Percentiles rank a stretch among this genome's conserved stretches.
Evolutionary conservation across 768 basidiomycete genomes (phyloP).

Genomic region (Leccinum broughii): DNA sequence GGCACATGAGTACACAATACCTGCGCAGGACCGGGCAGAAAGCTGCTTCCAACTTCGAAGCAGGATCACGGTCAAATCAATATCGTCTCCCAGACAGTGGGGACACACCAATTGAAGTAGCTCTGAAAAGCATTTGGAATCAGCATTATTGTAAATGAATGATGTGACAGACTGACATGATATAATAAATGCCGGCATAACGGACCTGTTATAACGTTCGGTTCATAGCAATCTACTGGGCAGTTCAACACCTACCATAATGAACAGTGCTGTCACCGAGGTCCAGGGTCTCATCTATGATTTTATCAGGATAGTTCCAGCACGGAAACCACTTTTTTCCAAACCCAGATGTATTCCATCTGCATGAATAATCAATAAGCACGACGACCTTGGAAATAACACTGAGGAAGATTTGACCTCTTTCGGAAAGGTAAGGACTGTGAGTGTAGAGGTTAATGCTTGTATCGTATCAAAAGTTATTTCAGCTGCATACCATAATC

Average conservation of each 20-base stretch:
- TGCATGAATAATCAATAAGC: not conserved
- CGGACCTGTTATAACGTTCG: conserved; percentile 4
- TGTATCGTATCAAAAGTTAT: not conserved
- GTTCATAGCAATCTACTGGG: too few species aligned
- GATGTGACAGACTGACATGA: conserved; percentile 1
- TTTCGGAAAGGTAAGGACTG: not conserved
- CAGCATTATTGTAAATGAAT: not conserved
- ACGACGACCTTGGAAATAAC: not conserved
- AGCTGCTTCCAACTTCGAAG: not conserved
- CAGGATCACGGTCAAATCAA: not conserved
- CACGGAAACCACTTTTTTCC: not conserved
- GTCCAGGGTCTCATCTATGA: not conserved
- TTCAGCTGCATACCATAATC: not conserved
- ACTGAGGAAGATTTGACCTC: not conserved
- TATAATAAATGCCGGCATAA: conserved; percentile 9
- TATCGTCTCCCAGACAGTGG: not conserved
- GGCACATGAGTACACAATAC: too few species aligned
- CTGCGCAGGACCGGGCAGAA: not conserved
- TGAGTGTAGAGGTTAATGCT: not conserved
- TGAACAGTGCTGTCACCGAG: not conserved
- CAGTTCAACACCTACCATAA: not conserved
- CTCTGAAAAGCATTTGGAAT: not conserved
- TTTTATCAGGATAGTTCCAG: not conserved
- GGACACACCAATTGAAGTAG: not conserved
- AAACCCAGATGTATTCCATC: not conserved